A percentile compares a stretch with the other conserved stretches of the same genome.
phyloP scores from a whole-genome alignment of 371 early-diverging fungal species.

The Quaeritorhiza haematococci region DNA sequence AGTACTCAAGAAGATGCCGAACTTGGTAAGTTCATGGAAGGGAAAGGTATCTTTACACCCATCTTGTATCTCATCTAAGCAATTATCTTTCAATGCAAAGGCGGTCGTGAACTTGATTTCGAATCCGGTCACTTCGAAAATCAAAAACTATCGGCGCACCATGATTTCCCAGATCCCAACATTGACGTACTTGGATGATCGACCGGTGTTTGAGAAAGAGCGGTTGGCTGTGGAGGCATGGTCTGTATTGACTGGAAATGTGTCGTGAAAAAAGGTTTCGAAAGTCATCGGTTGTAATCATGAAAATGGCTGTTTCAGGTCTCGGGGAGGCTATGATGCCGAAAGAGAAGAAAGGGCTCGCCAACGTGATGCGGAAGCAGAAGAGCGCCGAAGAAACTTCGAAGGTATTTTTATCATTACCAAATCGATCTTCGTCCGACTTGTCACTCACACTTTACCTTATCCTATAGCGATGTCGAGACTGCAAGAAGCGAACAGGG shows the following conservation, averaged over 20 bases:
- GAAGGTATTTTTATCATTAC: slow-evolving; percentile 31
- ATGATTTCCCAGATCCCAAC: slow-evolving; percentile 29
- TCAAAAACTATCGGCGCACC: slow-evolving; percentile 42
- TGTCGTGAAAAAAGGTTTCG: background rate
- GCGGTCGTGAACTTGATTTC: slow-evolving; percentile 49
- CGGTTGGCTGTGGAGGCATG: slow-evolving; percentile 43
- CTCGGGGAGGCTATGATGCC: slow-evolving; percentile 41
- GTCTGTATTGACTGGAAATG: slow-evolving; percentile 15
- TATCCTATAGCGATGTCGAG: slow-evolving; percentile 20
- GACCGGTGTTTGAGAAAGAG: slow-evolving; percentile 52
- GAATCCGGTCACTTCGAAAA: slow-evolving; percentile 44
- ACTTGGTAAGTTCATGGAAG: slow-evolving; percentile 30
- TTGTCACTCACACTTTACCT: background rate
- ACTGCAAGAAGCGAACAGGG: slow-evolving; percentile 33
- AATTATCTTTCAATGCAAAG: slow-evolving; percentile 16
- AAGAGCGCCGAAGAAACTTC: slow-evolving; percentile 39
- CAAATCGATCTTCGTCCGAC: background rate
- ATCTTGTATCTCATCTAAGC: background rate
- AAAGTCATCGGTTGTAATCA: background rate
- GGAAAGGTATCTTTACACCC: background rate
- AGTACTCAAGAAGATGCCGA: slow-evolving; percentile 39
- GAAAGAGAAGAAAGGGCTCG: slow-evolving; percentile 42
- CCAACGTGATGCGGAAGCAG: slow-evolving; percentile 37
- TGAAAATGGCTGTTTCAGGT: slow-evolving; percentile 15
- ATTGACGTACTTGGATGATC: slow-evolving; percentile 50